Evolutionary conservation across 805 yeast genomes (phyloP), one percentile per base, ranked within the genome.

Genomic region (Candida morakotiae): DNA sequence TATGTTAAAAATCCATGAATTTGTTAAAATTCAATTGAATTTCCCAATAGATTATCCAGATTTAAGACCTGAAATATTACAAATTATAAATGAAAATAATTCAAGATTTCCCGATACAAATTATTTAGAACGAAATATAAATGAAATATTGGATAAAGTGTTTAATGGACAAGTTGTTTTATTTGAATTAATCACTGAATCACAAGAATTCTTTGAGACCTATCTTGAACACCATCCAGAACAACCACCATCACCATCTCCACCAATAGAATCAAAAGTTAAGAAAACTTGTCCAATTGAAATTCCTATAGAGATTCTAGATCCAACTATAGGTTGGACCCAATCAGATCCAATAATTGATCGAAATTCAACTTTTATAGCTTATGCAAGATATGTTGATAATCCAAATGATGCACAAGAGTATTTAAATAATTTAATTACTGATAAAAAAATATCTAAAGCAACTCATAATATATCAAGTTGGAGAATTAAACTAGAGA

Each of bases 391-490:
- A 25, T 61, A 57, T 32, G 91, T 81, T 0, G 53, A 68, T 13
- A 70, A 83, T 0, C 81, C 79, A n/a, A 78, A 76, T 2, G 87
- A 89, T 40, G 94, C 88, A 1, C 55, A 67, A 39, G 62, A 60
- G 5, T 67, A 64, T 24, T 53, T 91, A 4, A 70, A 67, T 0
- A 52, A 61, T 9, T 59, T 93, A 26, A 71, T 75, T 36, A 62
- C 70, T 14, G 95, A 89, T 51, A 72, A 77, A 25, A 83, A 78
- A 55, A 69, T 93, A 11, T 57, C 79, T 6, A 71, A 73, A 43
- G 81, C 96, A 0, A 56, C 73, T 1, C 98, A 91, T 58, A 81
- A 82, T 43, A 93, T 93, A 81, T 75, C 79, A 11, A 93, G 96
- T 0, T 89, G 91, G 83, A 66, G 98, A 44, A 82, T 93, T 3